Conservation (phyloP, 768 basidiomycete genomes). For the Epithele typhae region DNA sequence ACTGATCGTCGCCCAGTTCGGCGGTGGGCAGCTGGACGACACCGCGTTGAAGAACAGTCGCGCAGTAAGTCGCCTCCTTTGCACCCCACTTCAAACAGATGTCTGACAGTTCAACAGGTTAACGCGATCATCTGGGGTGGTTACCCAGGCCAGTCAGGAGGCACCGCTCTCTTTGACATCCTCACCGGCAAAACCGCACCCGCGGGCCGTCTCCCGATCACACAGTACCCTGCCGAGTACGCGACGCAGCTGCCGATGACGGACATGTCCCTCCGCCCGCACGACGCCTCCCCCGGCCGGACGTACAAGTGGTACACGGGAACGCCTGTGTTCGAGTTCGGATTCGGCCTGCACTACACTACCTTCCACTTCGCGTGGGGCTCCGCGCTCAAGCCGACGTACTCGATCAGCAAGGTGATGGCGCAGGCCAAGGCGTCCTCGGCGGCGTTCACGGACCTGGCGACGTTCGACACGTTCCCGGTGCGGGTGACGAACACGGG, state of each 20-base stretch:
- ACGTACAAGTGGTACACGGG: slow-evolving; percentile 58
- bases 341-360: slow-evolving; percentile 52
- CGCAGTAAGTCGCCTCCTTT: slow-evolving; percentile 28
- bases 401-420: slow-evolving; percentile 40
- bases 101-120: slow-evolving; percentile 37
- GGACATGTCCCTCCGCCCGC: slow-evolving; percentile 52
- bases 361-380: slow-evolving; percentile 42
- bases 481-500: slow-evolving; percentile 48
- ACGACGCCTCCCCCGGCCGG: slow-evolving; percentile 44
- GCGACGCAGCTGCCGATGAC: slow-evolving; percentile 49
- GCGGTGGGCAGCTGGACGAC: slow-evolving; percentile 54
- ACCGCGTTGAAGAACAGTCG: slow-evolving; percentile 39
- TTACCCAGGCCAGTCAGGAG: slow-evolving; percentile 54
- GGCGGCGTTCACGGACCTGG: slow-evolving; percentile 35
- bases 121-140: slow-evolving; percentile 54
- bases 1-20: slow-evolving; percentile 49
- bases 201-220: slow-evolving; percentile 49
- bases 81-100: not conserved
- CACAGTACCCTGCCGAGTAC: slow-evolving; percentile 51
- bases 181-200: slow-evolving; percentile 47
- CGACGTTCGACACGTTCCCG: slow-evolving; percentile 44
- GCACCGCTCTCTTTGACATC: slow-evolving; percentile 49
- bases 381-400: slow-evolving; percentile 21
- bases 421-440: slow-evolving; percentile 12
- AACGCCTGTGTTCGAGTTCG: slow-evolving; percentile 49